Conservation (phyloP, 257 asterid species). For the Nicotiana obtusifolia region DNA sequence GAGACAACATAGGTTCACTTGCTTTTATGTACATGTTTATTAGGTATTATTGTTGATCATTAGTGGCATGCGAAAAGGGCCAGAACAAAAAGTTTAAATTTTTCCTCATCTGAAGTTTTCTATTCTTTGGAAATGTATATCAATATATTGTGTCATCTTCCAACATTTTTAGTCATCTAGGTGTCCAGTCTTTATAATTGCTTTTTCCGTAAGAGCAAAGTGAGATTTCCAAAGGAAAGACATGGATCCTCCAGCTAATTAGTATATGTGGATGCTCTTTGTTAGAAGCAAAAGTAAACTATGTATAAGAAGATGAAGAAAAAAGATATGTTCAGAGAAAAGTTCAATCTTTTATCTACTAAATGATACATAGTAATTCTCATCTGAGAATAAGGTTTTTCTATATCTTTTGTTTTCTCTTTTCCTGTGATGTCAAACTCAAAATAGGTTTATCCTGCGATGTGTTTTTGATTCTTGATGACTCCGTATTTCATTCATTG, state of each 20-base stretch:
- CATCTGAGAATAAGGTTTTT: not conserved
- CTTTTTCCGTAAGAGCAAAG: not conserved
- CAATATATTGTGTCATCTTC: not conserved
- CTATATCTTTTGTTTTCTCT: not conserved
- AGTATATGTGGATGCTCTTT: not conserved
- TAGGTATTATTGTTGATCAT: not conserved
- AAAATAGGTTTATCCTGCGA: not conserved
- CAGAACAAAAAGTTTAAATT: not conserved
- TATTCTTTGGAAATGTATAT: not conserved
- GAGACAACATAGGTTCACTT: not conserved
- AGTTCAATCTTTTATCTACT: not conserved
- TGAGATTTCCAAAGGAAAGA: not conserved
- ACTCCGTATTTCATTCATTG: not conserved
- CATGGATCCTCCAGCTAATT: not conserved
- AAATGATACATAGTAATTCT: not conserved
- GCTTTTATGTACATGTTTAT: not conserved
- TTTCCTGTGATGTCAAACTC: not conserved
- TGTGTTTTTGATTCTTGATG: not conserved
- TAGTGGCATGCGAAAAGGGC: not conserved
- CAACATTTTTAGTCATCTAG: not conserved
- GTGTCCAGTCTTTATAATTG: not conserved
- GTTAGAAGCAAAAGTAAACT: not conserved
- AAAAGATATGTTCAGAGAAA: not conserved
- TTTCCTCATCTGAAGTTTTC: not conserved
- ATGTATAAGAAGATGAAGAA: not conserved